phyloP scores from a whole-genome alignment of 164 flowering plant species.

The Umbellularia californica region DNA sequence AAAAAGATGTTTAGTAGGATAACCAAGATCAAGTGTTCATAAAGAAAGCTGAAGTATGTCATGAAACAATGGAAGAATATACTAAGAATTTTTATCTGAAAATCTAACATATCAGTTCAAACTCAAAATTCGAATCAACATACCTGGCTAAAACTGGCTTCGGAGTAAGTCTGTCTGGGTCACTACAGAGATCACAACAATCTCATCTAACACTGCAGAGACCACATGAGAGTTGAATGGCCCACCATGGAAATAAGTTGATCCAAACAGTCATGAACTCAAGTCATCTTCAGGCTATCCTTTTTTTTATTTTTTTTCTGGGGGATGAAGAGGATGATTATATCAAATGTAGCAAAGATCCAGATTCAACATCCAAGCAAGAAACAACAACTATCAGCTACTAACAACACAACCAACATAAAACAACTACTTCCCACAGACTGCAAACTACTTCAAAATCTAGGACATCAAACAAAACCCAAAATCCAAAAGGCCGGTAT shows the following conservation, averaged over 20 bases:
- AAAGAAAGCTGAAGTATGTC: background rate
- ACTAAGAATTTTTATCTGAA: background rate
- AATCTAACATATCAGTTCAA: constrained; percentile 2
- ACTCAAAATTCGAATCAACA: constrained; percentile 4
- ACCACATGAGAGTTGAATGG: background rate
- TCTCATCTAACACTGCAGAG: no score
- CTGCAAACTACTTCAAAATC: no score
- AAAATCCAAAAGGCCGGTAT: no score
- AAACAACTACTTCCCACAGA: no score
- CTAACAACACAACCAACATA: no score
- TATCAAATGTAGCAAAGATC: no score
- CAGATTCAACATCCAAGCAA: no score
- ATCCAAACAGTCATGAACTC: background rate
- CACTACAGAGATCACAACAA: constrained; percentile 33
- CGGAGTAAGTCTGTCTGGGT: constrained; percentile 78
- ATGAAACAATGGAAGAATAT: background rate
- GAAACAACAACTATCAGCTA: no score
- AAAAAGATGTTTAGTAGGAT: background rate
- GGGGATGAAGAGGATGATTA: no score
- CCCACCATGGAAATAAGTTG: background rate
- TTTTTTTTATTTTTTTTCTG: no score
- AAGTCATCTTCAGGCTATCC: background rate
- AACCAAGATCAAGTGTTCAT: background rate
- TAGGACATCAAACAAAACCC: no score
- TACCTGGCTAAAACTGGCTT: constrained; percentile 92